Percentiles rank a stretch among this genome's conserved stretches.
phyloP scores from a whole-genome alignment of 73 alveolate species.

The Chromera velia region DNA sequence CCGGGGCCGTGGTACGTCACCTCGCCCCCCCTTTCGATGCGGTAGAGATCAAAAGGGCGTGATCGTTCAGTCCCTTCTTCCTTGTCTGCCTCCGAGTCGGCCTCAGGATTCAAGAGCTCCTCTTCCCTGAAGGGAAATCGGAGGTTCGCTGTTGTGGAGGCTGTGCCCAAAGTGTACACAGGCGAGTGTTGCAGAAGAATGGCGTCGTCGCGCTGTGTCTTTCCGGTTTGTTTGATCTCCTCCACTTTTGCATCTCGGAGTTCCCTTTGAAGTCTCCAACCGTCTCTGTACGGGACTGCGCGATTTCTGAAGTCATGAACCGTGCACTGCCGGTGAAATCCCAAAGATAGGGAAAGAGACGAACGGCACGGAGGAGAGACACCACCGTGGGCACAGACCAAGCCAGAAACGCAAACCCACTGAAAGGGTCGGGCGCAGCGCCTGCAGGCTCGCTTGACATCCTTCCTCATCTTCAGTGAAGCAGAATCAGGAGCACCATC shows the following conservation, averaged over 20 bases:
- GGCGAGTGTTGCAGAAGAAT: neutral
- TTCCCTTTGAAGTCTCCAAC: neutral
- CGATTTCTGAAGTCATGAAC: neutral
- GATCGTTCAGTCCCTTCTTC: too few species aligned
- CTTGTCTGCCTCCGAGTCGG: too few species aligned
- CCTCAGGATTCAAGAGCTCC: too few species aligned
- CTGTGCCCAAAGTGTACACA: neutral
- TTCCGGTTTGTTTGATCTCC: neutral
- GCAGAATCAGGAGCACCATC: too few species aligned
- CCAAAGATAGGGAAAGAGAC: too few species aligned
- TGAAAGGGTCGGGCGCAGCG: too few species aligned
- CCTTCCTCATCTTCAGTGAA: too few species aligned
- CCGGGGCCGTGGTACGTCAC: neutral
- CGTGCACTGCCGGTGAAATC: neutral
- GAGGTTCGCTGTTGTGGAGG: neutral
- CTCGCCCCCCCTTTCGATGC: neutral
- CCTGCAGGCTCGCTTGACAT: too few species aligned
- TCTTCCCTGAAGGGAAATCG: too few species aligned
- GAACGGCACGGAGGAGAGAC: too few species aligned
- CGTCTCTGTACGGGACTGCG: neutral
- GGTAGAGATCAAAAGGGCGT: neutral
- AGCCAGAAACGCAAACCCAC: too few species aligned
- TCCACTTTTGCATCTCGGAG: neutral
- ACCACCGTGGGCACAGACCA: too few species aligned
- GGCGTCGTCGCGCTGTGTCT: neutral